Base-by-base conservation (phyloP, 2,329 filamentous ascomycete species). In the Pyrenophora teres region DNA sequence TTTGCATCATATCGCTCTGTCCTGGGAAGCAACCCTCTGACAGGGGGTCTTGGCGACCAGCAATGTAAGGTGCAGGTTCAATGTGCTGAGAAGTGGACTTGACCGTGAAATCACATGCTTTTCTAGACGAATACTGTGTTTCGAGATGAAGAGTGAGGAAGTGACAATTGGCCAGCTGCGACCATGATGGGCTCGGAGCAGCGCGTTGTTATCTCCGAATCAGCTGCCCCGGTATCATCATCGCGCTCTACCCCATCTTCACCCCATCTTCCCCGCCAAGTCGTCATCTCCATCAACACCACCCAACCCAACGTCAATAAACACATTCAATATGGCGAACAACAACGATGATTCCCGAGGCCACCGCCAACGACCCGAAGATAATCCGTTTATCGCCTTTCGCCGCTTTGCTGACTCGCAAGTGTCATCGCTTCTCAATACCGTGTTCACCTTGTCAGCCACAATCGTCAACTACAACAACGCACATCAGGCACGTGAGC, bases 321-420 rank as follows among this genome's bases (percentile, higher is more conserved):
- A 25, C n/a, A 13, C 31, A 50, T 36, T 27, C 40, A 48, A 53
- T 35, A 52, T 72, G 69, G 40, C 64, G n/a, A 58, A 60, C 21
- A 59, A 63, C 45, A 50, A 59, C 40, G 52, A 65, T 27, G 53
- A 63, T 25, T 16, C 59, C 6, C 55, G 57, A 32, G 59, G 59
- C 43, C 41, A 64, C 10, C 30, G 40, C 15, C 40, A 52, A 15
- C 58, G 56, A 30, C 55, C 52, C 30, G 68, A 71, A 52, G 59
- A 69, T 49, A 84, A 84, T 53, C 82, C 83, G 1, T 85, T 86
- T 69, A 78, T 84, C 49, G 76, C 79, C 25, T 85, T 86, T 72
- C 83, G 84, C 59, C 81, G 80, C 56, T 84, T 82, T 66, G 81
- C 83, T 49, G 83, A 87, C 60, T 78, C 81, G 40, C 81, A 83